These are phyloP conservation scores for Fusarium sp. DNA, from an alignment of 2,329 filamentous ascomycete species.

Conservation along the genomic window DNA sequence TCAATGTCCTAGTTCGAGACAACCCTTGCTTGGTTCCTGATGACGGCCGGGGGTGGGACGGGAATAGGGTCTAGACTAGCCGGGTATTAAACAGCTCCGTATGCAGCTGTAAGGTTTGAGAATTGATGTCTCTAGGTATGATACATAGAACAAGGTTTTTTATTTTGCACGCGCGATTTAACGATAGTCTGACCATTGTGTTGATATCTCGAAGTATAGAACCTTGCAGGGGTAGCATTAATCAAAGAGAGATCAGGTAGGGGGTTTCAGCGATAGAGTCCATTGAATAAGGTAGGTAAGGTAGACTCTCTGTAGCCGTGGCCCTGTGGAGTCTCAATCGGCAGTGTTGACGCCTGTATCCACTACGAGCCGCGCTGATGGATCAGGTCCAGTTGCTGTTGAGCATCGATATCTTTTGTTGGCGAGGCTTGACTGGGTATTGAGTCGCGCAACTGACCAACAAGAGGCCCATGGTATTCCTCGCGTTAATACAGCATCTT, in stretches of 20 bases:
- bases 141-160: not conserved
- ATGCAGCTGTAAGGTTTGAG: not conserved
- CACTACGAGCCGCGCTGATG: constrained; percentile 34
- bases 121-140: not conserved
- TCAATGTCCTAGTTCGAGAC: constrained; percentile 36
- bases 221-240: not conserved
- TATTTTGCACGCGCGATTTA: not conserved
- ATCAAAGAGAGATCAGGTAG: not conserved
- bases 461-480: not conserved
- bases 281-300: not conserved
- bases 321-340: constrained; percentile 6
- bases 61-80: constrained; percentile 1
- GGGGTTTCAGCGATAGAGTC: not conserved
- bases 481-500: not conserved
- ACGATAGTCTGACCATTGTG: not conserved
- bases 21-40: constrained; percentile 33
- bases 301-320: not conserved
- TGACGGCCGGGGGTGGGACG: constrained; percentile 9
- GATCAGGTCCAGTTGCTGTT: not conserved
- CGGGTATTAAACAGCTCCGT: not conserved
- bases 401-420: constrained; percentile 2
- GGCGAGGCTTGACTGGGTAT: not conserved
- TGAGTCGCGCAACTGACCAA: not conserved
- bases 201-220: not conserved
- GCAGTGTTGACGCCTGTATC: constrained; percentile 26